phyloP scores from a whole-genome alignment of 2,329 filamentous ascomycete genomes.

The Purpureocillium takamizusanense region DNA sequence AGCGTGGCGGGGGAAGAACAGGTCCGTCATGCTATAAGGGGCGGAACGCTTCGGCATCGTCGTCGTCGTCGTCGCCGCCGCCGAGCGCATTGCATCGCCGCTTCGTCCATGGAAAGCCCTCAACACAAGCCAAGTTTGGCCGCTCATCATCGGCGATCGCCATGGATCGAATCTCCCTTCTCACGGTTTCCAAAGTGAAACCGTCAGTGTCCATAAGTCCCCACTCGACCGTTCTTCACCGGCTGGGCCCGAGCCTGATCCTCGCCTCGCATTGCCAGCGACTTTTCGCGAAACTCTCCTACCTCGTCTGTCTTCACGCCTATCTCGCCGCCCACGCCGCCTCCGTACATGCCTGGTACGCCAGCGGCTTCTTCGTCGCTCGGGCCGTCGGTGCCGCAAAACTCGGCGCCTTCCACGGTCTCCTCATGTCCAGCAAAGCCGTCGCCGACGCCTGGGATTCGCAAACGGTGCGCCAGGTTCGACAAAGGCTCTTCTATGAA shows the following conservation, averaged over 20 bases:
- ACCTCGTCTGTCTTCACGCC: conserved; percentile 21
- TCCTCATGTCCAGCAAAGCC: conserved; percentile 18
- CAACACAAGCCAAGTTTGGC: too few relatives aligned
- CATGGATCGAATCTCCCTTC: conserved; percentile 27
- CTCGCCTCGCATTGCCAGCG: conserved; percentile 25
- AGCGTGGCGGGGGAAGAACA: too few relatives aligned
- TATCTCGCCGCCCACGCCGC: conserved; percentile 20
- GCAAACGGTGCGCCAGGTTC: conserved; percentile 22
- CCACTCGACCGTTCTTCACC: conserved; percentile 20
- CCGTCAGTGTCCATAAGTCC: conserved; percentile 17
- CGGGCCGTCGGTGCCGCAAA: conserved; percentile 17
- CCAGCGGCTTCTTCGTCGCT: conserved; percentile 15
- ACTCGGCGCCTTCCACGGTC: conserved; percentile 18
- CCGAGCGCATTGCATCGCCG: too few relatives aligned
- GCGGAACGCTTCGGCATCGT: too few relatives aligned
- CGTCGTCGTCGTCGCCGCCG: too few relatives aligned
- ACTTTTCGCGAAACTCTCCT: conserved; percentile 18
- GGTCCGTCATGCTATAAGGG: too few relatives aligned
- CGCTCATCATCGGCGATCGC: neutral
- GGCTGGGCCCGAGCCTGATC: conserved; percentile 23
- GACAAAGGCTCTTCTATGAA: conserved; percentile 41
- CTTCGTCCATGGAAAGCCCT: too few relatives aligned
- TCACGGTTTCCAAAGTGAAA: conserved; percentile 28
- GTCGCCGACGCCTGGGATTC: conserved; percentile 27
- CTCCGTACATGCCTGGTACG: conserved; percentile 12